Conservation (phyloP, 345 rosid species). For the Excoecaria cochinchinensis region DNA sequence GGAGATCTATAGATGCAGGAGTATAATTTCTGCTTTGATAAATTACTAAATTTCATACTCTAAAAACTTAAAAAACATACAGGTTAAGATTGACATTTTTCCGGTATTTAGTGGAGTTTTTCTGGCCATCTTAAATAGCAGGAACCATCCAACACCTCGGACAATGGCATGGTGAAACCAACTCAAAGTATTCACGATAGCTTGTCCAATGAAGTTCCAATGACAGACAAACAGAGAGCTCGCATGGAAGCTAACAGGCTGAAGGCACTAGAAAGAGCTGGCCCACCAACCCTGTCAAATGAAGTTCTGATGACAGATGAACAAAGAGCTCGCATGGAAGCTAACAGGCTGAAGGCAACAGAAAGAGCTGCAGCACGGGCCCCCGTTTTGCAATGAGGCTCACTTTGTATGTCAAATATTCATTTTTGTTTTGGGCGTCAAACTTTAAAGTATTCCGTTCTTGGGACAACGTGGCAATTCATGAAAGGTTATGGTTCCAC, state of each 20-base stretch:
- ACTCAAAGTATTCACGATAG: slow-evolving; percentile 24
- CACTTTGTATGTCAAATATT: background rate
- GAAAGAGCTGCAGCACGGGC: slow-evolving; percentile 67
- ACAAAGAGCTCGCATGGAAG: slow-evolving; percentile 77
- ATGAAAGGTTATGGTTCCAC: background rate
- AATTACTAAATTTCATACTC: background rate
- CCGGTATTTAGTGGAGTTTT: background rate
- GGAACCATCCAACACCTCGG: slow-evolving; percentile 27
- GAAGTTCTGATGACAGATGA: slow-evolving; percentile 55
- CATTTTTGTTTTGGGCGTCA: background rate
- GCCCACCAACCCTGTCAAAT: slow-evolving; percentile 19
- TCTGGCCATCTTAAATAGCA: slow-evolving; percentile 10
- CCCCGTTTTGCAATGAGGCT: slow-evolving; percentile 3
- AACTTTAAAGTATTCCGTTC: background rate
- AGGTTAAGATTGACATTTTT: background rate
- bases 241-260: slow-evolving; percentile 78
- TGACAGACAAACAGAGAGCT: slow-evolving; percentile 68
- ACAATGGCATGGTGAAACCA: background rate
- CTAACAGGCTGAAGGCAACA: slow-evolving; percentile 70
- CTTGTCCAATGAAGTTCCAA: slow-evolving; percentile 27
- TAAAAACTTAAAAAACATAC: background rate
- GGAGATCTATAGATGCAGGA: background rate
- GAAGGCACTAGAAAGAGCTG: slow-evolving; percentile 74
- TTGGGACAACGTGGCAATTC: background rate
- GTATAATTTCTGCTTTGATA: background rate